Base-by-base conservation (phyloP, 2,329 filamentous ascomycete species). In the Aureobasidium sp. region DNA sequence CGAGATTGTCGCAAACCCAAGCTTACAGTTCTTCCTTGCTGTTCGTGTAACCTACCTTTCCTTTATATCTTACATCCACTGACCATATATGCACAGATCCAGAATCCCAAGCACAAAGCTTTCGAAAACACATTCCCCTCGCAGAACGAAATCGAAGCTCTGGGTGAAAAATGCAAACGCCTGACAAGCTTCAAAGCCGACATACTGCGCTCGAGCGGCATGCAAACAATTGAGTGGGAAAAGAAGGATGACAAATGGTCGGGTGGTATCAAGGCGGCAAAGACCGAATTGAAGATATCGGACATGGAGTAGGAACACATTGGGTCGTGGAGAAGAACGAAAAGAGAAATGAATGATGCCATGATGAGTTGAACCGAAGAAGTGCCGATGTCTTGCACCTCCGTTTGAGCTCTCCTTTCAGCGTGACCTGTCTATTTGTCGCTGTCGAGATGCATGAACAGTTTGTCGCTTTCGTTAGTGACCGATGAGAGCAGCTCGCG, bases 1-100 rank as follows among this genome's bases (percentile, higher is more conserved):
- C 14, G 75, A 76, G 65, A 68, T 77, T 39, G 70, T 76, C 24
- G 73, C 70, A 1, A 73, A 73, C 57, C 74, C 74, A 6, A 71
- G 67, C 50, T 62, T 75, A 56, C 66, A 71, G 48, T 74, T 75
- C 65, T 72, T 71, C 57, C 71, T 75, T 68, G 72, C 70, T 61
- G 74, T 76, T 65, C 63, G 72, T 69, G 1, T 15, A 14, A 5
- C 48, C 6, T 12, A 19, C n/a, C 35, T 33, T 19, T 5, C 24
- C 1, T 8, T 14, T 9, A 2, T 1, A 17, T n/a, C n/a, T 33
- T 14, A 1, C 11, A 11, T 1, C 5, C 12, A 17, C 54, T 58
- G 12, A 58, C 40, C 12, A 15, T 12, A 19, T 17, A n/a, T 47
- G 1, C 11, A n/a, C 4, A 47, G 35, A 17, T 62, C 17, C 61